Conservation (phyloP, 495 filamentous ascomycete species). For the Aspergillus steynii region DNA sequence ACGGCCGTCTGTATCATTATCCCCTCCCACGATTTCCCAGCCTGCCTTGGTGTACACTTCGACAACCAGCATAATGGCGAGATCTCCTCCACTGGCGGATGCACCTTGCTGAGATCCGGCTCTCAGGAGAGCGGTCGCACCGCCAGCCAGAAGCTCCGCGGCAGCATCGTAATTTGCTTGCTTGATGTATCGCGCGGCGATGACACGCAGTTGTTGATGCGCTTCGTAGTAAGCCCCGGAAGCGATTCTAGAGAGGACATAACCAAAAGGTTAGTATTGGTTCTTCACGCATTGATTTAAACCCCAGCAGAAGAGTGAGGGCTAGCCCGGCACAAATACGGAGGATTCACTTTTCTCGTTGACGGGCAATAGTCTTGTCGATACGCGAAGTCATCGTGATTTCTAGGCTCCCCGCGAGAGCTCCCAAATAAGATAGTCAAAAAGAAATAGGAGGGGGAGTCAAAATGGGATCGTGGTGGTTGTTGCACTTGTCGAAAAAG, state of each 20-base stretch:
- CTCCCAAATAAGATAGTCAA: background rate
- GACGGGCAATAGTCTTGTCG: slow-evolving; percentile 70
- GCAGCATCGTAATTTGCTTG: slow-evolving; percentile 77
- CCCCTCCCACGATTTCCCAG: slow-evolving; percentile 65
- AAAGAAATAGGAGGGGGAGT: background rate
- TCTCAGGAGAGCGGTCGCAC: slow-evolving; percentile 79
- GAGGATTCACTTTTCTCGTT: slow-evolving; percentile 61
- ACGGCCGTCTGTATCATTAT: slow-evolving; percentile 42
- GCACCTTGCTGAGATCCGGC: slow-evolving; percentile 75
- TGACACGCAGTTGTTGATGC: slow-evolving; percentile 93
- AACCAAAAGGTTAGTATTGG: slow-evolving; percentile 15
- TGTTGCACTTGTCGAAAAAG: background rate
- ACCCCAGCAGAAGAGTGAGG: background rate
- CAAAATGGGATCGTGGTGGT: background rate
- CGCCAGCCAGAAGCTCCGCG: slow-evolving; percentile 80
- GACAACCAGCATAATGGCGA: slow-evolving; percentile 78
- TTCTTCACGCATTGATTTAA: background rate
- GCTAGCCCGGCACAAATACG: background rate
- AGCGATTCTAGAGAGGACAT: slow-evolving; percentile 62
- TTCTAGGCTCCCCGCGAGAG: background rate
- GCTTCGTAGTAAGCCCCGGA: slow-evolving; percentile 97
- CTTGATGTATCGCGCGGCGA: slow-evolving; percentile 90
- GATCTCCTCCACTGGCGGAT: slow-evolving; percentile 82
- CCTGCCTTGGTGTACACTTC: slow-evolving; percentile 86
- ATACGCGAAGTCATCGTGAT: slow-evolving; percentile 61